Percentiles rank a stretch among this genome's conserved stretches.
These are phyloP conservation scores for Hibiscus trionum DNA, from an alignment of 345 rosid species.

Conservation along the genomic window DNA sequence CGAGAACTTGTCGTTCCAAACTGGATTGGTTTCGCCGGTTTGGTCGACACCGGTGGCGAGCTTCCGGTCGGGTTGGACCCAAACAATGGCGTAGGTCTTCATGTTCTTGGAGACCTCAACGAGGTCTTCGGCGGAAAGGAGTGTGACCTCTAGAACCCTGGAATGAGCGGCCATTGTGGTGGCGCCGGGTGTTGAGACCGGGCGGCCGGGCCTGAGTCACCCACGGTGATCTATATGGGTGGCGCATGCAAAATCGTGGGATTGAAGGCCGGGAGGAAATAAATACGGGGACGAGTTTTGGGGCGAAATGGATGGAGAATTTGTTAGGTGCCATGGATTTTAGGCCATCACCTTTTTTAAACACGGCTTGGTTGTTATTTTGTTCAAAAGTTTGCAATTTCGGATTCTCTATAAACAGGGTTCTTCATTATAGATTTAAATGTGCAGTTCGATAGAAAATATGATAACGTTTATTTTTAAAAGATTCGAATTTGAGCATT, in stretches of 20 bases:
- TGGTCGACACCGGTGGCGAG: conserved; percentile 69
- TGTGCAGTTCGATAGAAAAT: no score
- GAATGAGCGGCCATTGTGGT: conserved; percentile 28
- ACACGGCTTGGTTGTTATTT: neutral
- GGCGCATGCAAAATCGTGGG: neutral
- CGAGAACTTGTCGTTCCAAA: conserved; percentile 84
- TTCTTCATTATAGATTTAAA: no score
- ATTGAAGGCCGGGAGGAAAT: neutral
- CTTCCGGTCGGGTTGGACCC: conserved; percentile 65
- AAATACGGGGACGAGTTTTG: neutral
- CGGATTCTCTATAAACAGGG: no score
- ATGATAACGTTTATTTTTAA: no score
- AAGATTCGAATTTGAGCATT: no score
- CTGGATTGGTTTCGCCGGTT: conserved; percentile 51
- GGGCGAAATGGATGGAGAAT: neutral
- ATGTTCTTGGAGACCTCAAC: conserved; percentile 60
- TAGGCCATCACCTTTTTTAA: neutral
- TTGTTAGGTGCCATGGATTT: neutral
- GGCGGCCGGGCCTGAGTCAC: neutral
- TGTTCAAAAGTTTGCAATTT: neutral
- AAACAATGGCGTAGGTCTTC: conserved; percentile 77
- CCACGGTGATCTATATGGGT: neutral
- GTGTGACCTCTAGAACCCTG: conserved; percentile 60
- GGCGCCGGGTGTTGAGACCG: neutral
- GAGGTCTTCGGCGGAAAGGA: conserved; percentile 76